phyloP scores from a whole-genome alignment of 1,284 basidiomycete species.

The Cutaneotrichosporon cutaneum region DNA sequence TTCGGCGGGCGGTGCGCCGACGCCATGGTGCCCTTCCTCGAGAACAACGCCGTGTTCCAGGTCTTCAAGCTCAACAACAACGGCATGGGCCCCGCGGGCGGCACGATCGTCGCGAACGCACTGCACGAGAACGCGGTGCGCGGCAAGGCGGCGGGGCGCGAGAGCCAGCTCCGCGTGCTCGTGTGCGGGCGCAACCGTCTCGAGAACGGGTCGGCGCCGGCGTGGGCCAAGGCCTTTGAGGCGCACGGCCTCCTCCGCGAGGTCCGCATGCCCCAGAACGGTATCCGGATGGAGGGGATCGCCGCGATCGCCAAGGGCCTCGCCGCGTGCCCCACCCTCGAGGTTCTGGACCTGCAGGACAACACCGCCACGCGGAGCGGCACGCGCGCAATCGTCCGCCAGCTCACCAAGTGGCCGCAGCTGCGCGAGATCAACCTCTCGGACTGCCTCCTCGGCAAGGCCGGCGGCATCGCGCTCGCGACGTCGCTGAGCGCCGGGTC shows the following conservation, averaged over 20 bases:
- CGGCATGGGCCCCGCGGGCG: slow-evolving; percentile 91
- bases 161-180: slow-evolving; percentile 71
- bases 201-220: slow-evolving; percentile 80
- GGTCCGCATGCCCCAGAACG: slow-evolving; percentile 94
- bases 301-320: slow-evolving; percentile 76
- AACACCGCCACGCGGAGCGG: slow-evolving; percentile 84
- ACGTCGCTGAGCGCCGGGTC: slow-evolving; percentile 63
- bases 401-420: slow-evolving; percentile 68
- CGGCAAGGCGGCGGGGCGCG: slow-evolving; percentile 64
- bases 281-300: slow-evolving; percentile 92
- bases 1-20: slow-evolving; percentile 95
- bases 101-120: slow-evolving; percentile 80
- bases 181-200: slow-evolving; percentile 93
- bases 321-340: slow-evolving; percentile 65
- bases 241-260: slow-evolving; percentile 75
- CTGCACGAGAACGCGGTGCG: slow-evolving; percentile 73
- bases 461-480: slow-evolving; percentile 63
- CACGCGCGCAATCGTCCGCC: slow-evolving; percentile 69
- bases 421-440: slow-evolving; percentile 81
- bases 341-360: slow-evolving; percentile 88
- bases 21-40: slow-evolving; percentile 87
- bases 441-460: slow-evolving; percentile 78
- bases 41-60: slow-evolving; percentile 72
- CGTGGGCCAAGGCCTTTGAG: slow-evolving; percentile 85
- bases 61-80: slow-evolving; percentile 94